Evolutionary conservation across 2,329 filamentous ascomycete species (phyloP), one percentile per base, ranked within the genome.

Genomic region (Ascochyta viciae-villosae): DNA sequence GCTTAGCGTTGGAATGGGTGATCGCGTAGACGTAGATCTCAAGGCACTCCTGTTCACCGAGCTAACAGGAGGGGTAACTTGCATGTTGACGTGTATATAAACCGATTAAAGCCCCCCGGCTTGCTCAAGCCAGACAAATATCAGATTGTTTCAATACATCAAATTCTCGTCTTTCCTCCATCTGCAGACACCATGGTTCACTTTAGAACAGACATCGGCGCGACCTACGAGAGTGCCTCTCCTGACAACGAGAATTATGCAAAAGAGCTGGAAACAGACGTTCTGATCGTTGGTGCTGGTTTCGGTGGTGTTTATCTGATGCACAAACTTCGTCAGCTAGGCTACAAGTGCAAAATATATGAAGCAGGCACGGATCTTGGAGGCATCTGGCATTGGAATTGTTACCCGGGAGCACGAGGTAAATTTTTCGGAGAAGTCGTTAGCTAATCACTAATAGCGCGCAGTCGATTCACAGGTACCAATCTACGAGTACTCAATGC

Each of bases 401-500:
- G 76, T 47, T 79, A 79, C 47, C 76, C 76, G 3, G 74, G 80
- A 3, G 80, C 80, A 7, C 72, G 78, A n/a, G 54, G 48, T 49
- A 45, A 27, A 44, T 41, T 29, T 12, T 6, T 1, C 19, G 16
- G 12, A 15, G 7, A 5, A 13, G 6, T 37, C 9, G 6, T 16
- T 12, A 15, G 10, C 13, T 27, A 1, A 5, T 16, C 6, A 22
- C 46, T 55, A 13, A 55, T 22, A 3, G 1, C 27, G 2, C 1
- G 6, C 19, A 33, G 80, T 82, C 5, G 80, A 82, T 53, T 78
- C 75, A 0, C 75, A 79, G 60, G 71, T 77, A 1, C 80, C 80
- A 0, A 75, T 81, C 19, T 82, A 82, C 56, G 77, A 81, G 54
- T 77, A 80, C 52, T 79, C 77, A 19, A 74, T 82, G 33, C 76